These are phyloP conservation scores for Dissophora globulifera DNA, from an alignment of 192 early-diverging fungal species.

Conservation along the genomic window DNA sequence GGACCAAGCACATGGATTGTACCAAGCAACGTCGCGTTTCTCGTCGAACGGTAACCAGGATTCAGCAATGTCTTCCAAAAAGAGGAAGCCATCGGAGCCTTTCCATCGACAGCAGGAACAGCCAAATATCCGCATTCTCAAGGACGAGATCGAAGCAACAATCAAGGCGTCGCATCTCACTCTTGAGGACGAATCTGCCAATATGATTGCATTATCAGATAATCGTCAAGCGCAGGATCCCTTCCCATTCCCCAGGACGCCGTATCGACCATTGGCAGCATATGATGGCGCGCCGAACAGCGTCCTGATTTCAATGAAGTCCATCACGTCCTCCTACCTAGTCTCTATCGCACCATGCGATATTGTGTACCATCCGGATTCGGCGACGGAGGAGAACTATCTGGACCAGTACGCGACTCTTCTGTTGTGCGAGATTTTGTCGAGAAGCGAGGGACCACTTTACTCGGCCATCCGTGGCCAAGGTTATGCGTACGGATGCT, in stretches of 20 bases:
- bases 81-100: slow-evolving; percentile 45
- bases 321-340: slow-evolving; percentile 58
- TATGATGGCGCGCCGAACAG: slow-evolving; percentile 39
- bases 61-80: slow-evolving; percentile 6
- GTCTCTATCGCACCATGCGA: slow-evolving; percentile 57
- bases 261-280: slow-evolving; percentile 52
- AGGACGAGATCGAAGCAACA: slow-evolving; percentile 36
- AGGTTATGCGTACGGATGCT: slow-evolving; percentile 80
- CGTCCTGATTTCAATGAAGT: slow-evolving; percentile 57
- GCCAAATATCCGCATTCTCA: slow-evolving; percentile 27
- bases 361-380: slow-evolving; percentile 45
- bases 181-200: slow-evolving; percentile 19
- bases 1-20: slow-evolving; percentile 37
- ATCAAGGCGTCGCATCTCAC: slow-evolving; percentile 37
- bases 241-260: slow-evolving; percentile 57
- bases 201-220: not conserved
- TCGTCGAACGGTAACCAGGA: not conserved
- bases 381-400: slow-evolving; percentile 53
- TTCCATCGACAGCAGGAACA: slow-evolving; percentile 52
- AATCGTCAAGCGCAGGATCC: slow-evolving; percentile 1
- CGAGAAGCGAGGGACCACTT: slow-evolving; percentile 79
- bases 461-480: slow-evolving; percentile 79
- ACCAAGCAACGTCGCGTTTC: slow-evolving; percentile 26
- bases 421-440: slow-evolving; percentile 75
- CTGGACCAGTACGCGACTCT: slow-evolving; percentile 65